phyloP scores from a whole-genome alignment of 305 asterid genomes.

The Ilex paraguariensis region DNA sequence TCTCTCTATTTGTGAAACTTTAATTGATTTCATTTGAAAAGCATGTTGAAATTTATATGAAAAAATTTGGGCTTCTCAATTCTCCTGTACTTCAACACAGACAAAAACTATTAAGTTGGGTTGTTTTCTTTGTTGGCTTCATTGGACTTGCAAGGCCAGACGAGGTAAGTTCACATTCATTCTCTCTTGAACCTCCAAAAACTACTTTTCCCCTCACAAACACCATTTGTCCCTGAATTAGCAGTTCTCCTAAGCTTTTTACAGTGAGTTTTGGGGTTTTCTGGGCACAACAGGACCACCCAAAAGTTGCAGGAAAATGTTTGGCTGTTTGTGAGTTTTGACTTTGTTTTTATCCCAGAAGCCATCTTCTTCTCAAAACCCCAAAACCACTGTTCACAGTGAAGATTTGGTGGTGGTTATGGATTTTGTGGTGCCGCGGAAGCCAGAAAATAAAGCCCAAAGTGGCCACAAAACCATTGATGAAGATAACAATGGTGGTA shows the following conservation, averaged over 20 bases:
- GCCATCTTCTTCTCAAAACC: not conserved
- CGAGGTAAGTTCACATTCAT: conserved; percentile 3
- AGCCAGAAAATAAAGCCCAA: not conserved
- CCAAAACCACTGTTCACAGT: not conserved
- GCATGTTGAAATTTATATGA: not conserved
- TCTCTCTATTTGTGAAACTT: no score
- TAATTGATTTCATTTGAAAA: conserved; percentile 14
- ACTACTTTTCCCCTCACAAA: not conserved
- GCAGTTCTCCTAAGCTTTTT: not conserved
- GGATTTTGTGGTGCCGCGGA: not conserved
- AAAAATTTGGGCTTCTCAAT: conserved; percentile 9
- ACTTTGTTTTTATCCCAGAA: not conserved
- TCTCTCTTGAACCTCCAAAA: not conserved
- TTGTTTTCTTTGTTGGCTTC: conserved; percentile 38
- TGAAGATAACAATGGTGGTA: not conserved
- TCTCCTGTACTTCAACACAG: conserved; percentile 13
- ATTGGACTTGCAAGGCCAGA: conserved; percentile 24
- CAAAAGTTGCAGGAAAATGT: not conserved
- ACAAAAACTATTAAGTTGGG: conserved; percentile 18
- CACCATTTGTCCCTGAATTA: not conserved
- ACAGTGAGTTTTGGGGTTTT: not conserved
- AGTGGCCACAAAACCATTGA: not conserved
- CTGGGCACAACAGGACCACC: not conserved
- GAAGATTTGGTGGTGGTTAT: not conserved
- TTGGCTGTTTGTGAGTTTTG: not conserved